Base-by-base conservation (phyloP, 495 filamentous ascomycete species). In the Trichoderma erinaceum region DNA sequence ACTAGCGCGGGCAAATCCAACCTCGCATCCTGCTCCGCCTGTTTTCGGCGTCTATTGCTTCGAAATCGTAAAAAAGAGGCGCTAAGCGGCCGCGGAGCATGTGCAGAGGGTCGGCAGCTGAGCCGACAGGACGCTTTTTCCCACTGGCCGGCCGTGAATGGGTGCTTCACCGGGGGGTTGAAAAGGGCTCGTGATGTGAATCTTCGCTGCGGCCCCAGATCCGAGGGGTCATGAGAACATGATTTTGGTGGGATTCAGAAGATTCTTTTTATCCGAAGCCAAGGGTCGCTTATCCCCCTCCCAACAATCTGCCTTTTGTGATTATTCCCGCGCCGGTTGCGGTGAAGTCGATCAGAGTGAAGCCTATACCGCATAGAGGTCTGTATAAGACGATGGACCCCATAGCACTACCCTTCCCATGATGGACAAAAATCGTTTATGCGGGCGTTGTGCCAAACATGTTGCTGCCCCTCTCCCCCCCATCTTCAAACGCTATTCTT, bases 151-250 rank as follows among this genome's bases (percentile, higher is more conserved):
- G 18, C 43, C 12, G 12, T 4, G 13, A 16, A 46, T 18, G 43
- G 43, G 48, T 18, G 48, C 48, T 7, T 38, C 35, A 38, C 35
- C 35, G 35, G 35, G 35, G 35, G 35, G 8, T 38, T 4, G 35
- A 38, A 38, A 38, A 38, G 44, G 7, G 44, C 56, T 61, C 56
- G 56, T 61, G 56, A 61, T 61, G 25, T 61, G 4, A 5, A 18
- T 48, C 44, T n/a, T 25, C 6, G 56, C 25, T 61, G 56, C 35
- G 56, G 50, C 50, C 8, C 50, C 8, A 16, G 27, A 52, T 18
- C 6, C n/a, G 16, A 21, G n/a, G 56, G 56, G 56, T 61, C 56
- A 61, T 61, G 56, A 61, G 56, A 61, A 61, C 56, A 32, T 11
- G 11, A 13, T 16, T 32, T 15, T 25, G 8, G 11, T 21, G 35